phyloP scores from a whole-genome alignment of 352 stramenopile genomes.

The Globisporangium paroecandrum region DNA sequence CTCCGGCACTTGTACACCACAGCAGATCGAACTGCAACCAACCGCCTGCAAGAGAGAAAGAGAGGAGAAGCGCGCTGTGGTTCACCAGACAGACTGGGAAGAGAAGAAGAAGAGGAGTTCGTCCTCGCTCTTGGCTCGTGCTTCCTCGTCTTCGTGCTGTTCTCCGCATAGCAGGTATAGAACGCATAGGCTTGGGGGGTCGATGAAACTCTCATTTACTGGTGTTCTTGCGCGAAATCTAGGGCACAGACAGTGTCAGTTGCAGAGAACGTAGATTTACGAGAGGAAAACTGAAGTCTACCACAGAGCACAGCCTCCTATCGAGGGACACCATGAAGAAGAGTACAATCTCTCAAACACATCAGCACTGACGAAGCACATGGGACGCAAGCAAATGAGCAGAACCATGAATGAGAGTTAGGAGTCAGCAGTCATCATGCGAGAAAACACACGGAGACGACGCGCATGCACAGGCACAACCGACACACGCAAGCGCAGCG shows the following conservation, averaged over 20 bases:
- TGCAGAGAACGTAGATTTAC: neutral
- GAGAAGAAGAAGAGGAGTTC: neutral
- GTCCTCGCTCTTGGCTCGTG: neutral
- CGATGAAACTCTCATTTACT: neutral
- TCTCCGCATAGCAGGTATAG: neutral
- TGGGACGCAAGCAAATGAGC: neutral
- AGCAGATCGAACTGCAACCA: conserved; percentile 9
- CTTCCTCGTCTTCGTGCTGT: neutral
- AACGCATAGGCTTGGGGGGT: neutral
- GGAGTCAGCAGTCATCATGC: neutral
- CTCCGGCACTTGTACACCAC: neutral
- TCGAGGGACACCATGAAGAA: neutral
- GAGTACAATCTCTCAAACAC: neutral
- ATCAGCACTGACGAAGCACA: neutral
- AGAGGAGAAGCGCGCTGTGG: neutral
- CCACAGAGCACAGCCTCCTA: neutral
- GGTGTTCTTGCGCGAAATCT: neutral
- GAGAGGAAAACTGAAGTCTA: neutral
- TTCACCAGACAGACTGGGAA: neutral
- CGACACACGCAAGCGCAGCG: neutral
- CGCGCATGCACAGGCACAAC: neutral
- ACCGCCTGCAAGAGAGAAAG: neutral
- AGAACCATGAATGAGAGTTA: neutral
- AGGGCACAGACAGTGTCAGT: neutral
- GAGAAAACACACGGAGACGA: neutral